Base-by-base conservation (phyloP, 331 rosid genomes). In the Pyrus hybrid region DNA sequence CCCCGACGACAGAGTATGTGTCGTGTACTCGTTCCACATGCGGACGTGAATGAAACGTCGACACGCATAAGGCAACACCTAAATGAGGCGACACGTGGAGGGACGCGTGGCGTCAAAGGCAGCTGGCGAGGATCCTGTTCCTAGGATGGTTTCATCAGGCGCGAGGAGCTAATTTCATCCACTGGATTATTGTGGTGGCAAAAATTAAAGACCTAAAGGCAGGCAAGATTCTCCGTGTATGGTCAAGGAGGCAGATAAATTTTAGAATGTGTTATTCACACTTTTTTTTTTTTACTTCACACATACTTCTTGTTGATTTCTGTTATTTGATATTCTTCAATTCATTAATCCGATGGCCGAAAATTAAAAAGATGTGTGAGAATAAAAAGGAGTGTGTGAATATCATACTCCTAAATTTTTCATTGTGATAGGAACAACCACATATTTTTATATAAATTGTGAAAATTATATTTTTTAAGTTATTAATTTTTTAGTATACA, bases 111-210 rank as follows among this genome's bases (percentile, higher is more conserved):
- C 68, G 22, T 29, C 4, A 6, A 11, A 37, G 3, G 45, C 22
- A 29, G 23, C 43, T 18, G 23, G 43, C n/a, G 1, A 8, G 14
- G 33, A 12, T 5, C 5, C 33, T 13, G 66, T 8, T 23, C n/a
- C 5, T 25, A 13, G 32, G 66, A 61, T 1, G 18, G 4, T 9
- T 35, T 35, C 45, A 6, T 13, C 8, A 5, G 23, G 4, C 21
- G 2, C 11, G 8, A 26, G 67, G 35, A 14, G 21, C 67, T 11
- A 66, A n/a, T 16, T 8, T 5, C 49, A 20, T 33, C 70, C 70
- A 66, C 51, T 66, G 2, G 20, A 66, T n/a, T 33, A n/a, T 33
- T 66, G 26, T 58, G 76, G 76, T 72, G 76, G 68, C 57, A 53
- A 37, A 58, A 63, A 0, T 17, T 16, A 14, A 17, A 16, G 37